Conservation (phyloP, 2,329 filamentous ascomycete genomes). For the Penicillium sp. region DNA sequence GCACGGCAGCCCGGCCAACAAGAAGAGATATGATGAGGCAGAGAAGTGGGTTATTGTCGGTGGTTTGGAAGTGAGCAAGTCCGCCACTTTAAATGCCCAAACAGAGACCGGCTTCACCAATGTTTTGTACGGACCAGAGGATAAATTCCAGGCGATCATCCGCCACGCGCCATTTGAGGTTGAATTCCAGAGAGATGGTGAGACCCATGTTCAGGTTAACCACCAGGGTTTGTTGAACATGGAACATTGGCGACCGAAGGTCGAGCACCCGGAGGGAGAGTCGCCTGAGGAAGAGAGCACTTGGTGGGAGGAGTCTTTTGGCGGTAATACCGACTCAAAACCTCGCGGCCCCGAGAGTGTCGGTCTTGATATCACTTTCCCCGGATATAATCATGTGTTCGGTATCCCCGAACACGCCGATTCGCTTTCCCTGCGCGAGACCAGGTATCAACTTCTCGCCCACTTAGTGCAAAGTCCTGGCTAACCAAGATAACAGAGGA, state of each 20-base stretch:
- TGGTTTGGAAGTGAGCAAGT: constrained; percentile 72
- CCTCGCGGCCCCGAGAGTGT: constrained; percentile 94
- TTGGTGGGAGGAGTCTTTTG: constrained; percentile 98
- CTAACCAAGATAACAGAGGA: constrained; percentile 55
- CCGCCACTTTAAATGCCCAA: constrained; percentile 69
- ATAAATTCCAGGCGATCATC: constrained; percentile 80
- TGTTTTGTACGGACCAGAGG: constrained; percentile 76
- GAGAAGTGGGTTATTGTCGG: constrained; percentile 86
- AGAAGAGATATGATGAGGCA: constrained; percentile 93
- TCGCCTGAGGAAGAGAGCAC: constrained; percentile 70
- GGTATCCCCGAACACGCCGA: constrained; percentile 94
- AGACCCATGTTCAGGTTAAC: constrained; percentile 85
- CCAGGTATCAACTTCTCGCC: constrained; percentile 56
- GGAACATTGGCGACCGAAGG: constrained; percentile 92
- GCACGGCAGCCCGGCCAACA: constrained; percentile 80
- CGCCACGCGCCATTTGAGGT: constrained; percentile 80
- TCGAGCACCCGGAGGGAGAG: constrained; percentile 65
- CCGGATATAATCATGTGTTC: constrained; percentile 88
- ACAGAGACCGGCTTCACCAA: constrained; percentile 69
- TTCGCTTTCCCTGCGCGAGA: constrained; percentile 84
- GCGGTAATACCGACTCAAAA: constrained; percentile 92
- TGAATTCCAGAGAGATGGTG: constrained; percentile 82
- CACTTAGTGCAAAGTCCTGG: neutral
- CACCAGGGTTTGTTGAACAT: constrained; percentile 87
- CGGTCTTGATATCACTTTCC: constrained; percentile 87